Evolutionary conservation across 1,284 basidiomycete species (phyloP), one percentile per base, ranked within the genome.

Genomic region (Sporisorium graminicola): DNA sequence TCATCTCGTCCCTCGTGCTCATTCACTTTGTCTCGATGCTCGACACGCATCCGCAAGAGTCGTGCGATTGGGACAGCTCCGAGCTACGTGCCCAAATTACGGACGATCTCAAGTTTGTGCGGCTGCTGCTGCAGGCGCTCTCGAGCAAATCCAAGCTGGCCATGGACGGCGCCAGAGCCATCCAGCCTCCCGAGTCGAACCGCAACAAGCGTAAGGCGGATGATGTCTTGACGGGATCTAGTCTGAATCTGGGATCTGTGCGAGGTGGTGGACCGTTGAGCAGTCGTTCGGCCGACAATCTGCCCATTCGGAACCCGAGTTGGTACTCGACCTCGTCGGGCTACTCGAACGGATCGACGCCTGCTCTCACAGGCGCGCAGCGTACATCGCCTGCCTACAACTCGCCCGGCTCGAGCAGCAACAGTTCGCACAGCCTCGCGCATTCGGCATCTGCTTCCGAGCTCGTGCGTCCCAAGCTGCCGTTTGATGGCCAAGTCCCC

Each of bases 21-120:
- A 66, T 80, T 26, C 79, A 82, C 68, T 80, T 80, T 65, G 58
- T 81, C 10, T 71, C 74, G 20, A 74, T 82, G 56, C 67, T 82
- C 47, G 79, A 77, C 54, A 74, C 72, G 35, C 70, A 81, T 56
- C 76, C 76, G 26, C 66, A 78, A 44, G 75, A 77, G 54, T 50
- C 70, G 16, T 68, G 71, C 51, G 66, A 73, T 14, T 80, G 75
- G 74, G 72, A 82, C 54, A 65, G 57, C 27, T 74, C 74, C 42
- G 61, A 77, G 49, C 29, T 79, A 54, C 65, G 81, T 8, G 75
- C 77, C 12, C 66, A 77, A 49, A 81, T 82, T 27, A 70, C 80
- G 14, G 75, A 81, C 49, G 81, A 82, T 46, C 73, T 82, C 60
- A 77, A 78, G 43, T 74, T 78, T 49, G 81, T 78, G 35, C 69